Evolutionary conservation across 352 stramenopile genomes (phyloP).

Genomic region (Nothophytophthora sp.): DNA sequence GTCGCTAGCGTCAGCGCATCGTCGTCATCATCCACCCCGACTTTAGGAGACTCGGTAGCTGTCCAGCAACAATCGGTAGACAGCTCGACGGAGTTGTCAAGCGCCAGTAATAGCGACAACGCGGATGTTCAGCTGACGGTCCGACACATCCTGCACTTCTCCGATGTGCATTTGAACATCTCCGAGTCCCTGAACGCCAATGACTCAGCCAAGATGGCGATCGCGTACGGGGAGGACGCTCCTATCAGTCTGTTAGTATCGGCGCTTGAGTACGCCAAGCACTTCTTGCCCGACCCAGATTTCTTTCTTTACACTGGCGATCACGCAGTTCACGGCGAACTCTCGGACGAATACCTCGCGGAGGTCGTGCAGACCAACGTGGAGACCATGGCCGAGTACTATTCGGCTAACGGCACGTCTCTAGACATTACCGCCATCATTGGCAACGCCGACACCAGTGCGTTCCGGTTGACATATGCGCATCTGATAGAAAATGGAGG

Average conservation of each 20-base stretch:
- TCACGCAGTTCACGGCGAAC: slow-evolving; percentile 56
- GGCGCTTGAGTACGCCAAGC: slow-evolving; percentile 59
- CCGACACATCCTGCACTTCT: slow-evolving; percentile 76
- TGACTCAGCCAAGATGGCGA: slow-evolving; percentile 40
- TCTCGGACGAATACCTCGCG: slow-evolving; percentile 53
- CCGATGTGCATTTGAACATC: slow-evolving; percentile 78
- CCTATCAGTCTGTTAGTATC: slow-evolving; percentile 58
- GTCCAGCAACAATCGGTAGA: no score
- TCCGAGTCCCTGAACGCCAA: slow-evolving; percentile 39
- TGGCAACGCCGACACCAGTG: slow-evolving; percentile 69
- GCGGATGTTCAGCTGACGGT: slow-evolving; percentile 1
- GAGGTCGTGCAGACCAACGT: slow-evolving; percentile 60
- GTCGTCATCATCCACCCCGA: no score
- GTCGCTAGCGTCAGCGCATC: no score
- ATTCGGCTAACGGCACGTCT: slow-evolving; percentile 27
- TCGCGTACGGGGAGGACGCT: slow-evolving; percentile 47
- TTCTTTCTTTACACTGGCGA: slow-evolving; percentile 82
- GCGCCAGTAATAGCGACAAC: neutral
- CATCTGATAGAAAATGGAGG: neutral
- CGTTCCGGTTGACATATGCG: slow-evolving; percentile 3
- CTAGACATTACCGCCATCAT: slow-evolving; percentile 68
- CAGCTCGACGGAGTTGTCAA: neutral
- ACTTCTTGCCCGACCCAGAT: slow-evolving; percentile 55
- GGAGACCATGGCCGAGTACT: slow-evolving; percentile 60
- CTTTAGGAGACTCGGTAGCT: no score